Evolutionary conservation across 345 rosid genomes (phyloP), one percentile per base, ranked within the genome.

Genomic region (Moricandia arvensis): DNA sequence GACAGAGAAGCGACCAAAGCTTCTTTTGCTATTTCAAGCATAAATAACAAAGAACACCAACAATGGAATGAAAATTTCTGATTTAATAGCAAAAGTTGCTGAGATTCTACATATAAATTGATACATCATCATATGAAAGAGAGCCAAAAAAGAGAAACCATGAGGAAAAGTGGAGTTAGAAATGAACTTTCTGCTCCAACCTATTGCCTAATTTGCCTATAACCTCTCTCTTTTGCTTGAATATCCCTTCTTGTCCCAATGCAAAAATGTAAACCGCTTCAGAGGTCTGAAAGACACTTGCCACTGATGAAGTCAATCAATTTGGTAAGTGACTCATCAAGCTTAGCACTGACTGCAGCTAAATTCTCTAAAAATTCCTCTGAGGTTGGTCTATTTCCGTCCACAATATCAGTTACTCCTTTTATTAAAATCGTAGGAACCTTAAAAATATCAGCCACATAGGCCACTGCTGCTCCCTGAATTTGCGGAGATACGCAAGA

Each of bases 381-480:
- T 34, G 79, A 63, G 5, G 94, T 80, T 80, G 97, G 96, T 76
- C 85, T 85, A 21, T 85, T 86, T 18, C 90, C 94, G 69, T 93
- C 97, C 72, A 91, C 87, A 29, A 88, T 79, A 64, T 93, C 95
- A 15, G 96, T 93, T 77, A 93, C 91, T 11, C 88, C 99, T 88
- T 93, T 96, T 54, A 96, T 34, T 73, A 88, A 86, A 78, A 96
- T 84, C 67, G 83, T 83, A 47, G 99, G 99, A 62, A 93, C 89
- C 71, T 91, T 87, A 45, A 88, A 80, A 55, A 93, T 89, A 66
- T 86, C 96, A 33, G 97, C 91, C 43, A 89, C 97, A 30, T 87
- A 89, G 35, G 89, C 97, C 74, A 90, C 80, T 8, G 96, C 96
- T 41, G 96, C 98, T 75, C 97, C 99, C 97, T 96, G 88, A n/a